Percentiles rank a stretch among this genome's conserved stretches.
Conservation (phyloP, 2,329 filamentous ascomycete species). For the Diaporthe humulicola region DNA sequence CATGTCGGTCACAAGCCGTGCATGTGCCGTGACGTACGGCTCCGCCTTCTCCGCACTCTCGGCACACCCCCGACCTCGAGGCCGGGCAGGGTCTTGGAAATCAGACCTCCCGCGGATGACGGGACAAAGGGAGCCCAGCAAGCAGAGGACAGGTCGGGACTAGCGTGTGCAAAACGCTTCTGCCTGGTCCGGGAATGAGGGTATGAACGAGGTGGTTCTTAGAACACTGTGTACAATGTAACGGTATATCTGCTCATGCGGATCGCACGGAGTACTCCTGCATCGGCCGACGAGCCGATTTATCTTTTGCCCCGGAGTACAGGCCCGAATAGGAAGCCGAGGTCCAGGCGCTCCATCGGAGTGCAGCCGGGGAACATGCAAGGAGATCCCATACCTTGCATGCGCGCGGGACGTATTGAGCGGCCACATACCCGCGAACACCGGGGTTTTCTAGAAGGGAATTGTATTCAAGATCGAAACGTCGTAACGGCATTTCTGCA, state of each 20-base stretch:
- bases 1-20: constrained; percentile 32
- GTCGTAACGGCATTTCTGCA: constrained; percentile 23
- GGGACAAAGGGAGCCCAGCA: constrained; percentile 19
- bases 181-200: constrained; percentile 29
- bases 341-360: constrained; percentile 27
- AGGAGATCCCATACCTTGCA: constrained; percentile 31
- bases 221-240: constrained; percentile 14
- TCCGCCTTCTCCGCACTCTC: constrained; percentile 33
- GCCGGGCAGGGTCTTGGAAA: constrained; percentile 11
- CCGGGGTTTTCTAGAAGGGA: constrained; percentile 33
- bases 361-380: constrained; percentile 39
- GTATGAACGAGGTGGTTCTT: not conserved
- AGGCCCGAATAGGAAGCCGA: constrained; percentile 35
- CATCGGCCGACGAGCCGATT: constrained; percentile 31
- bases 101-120: not conserved
- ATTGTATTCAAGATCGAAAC: constrained; percentile 2
- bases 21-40: constrained; percentile 34
- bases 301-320: constrained; percentile 33
- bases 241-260: constrained; percentile 24
- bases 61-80: constrained; percentile 26
- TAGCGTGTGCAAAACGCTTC: constrained; percentile 25
- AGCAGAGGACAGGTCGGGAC: constrained; percentile 9
- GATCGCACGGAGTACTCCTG: constrained; percentile 29
- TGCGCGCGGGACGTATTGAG: not conserved
- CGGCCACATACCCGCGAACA: constrained; percentile 1